Conservation (phyloP, 2,329 filamentous ascomycete genomes). For the Alternaria burnsii region DNA sequence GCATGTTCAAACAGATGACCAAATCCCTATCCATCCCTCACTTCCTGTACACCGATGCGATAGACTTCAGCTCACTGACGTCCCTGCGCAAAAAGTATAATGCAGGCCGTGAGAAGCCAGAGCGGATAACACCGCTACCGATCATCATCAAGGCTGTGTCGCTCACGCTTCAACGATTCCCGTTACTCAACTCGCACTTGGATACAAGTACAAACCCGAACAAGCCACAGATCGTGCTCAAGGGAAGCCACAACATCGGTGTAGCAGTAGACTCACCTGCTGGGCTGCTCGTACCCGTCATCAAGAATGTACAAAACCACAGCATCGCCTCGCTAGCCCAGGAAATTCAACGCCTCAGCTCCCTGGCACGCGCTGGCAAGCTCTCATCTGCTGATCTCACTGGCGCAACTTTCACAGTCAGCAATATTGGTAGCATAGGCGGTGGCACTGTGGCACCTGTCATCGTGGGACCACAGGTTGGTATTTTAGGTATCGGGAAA, state of each 20-base stretch:
- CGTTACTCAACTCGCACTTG: constrained; percentile 86
- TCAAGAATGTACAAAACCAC: constrained; percentile 80
- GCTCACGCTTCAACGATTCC: constrained; percentile 80
- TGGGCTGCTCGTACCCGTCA: constrained; percentile 89
- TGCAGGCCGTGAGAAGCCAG: constrained; percentile 47
- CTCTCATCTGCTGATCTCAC: constrained; percentile 77
- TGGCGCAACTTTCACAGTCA: constrained; percentile 92
- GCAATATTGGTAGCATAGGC: constrained; percentile 95
- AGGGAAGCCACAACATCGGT: constrained; percentile 91
- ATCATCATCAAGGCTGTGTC: constrained; percentile 98
- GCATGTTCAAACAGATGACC: constrained; percentile 99
- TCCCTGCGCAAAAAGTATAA: constrained; percentile 79
- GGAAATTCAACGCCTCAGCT: constrained; percentile 78
- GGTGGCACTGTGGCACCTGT: constrained; percentile 92
- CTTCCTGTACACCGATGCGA: constrained; percentile 91
- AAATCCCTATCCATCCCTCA: constrained; percentile 89
- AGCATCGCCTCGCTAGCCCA: constrained; percentile 80
- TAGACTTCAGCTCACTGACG: constrained; percentile 80
- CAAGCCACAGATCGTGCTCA: constrained; percentile 80
- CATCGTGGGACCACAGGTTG: constrained; percentile 88
- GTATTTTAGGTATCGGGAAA: constrained; percentile 87
- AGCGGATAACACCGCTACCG: constrained; percentile 83
- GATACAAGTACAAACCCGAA: constrained; percentile 66
- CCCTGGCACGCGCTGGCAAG: constrained; percentile 76
- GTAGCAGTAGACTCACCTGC: constrained; percentile 92